Conservation (phyloP, 352 stramenopile genomes). For the Globisporangium acanthophoron region DNA sequence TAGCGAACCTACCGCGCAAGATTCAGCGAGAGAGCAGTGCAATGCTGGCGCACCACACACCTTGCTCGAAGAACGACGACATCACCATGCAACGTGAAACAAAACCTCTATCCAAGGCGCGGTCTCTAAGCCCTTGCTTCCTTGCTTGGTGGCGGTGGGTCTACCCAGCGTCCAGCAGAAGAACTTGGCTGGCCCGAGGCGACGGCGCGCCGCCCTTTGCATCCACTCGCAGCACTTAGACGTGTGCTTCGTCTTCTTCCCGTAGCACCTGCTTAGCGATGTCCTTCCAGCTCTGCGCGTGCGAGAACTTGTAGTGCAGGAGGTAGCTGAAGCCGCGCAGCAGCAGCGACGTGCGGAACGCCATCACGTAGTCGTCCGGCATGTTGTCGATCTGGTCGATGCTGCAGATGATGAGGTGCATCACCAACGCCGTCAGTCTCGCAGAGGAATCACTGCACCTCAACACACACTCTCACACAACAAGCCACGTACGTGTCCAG, state of each 20-base stretch:
- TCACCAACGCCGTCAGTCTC: neutral
- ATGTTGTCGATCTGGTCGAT: conserved; percentile 81
- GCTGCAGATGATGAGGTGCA: conserved; percentile 14
- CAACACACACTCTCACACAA: neutral
- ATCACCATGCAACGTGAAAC: neutral
- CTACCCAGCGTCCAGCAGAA: no score
- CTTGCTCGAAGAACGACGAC: no score
- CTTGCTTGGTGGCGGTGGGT: no score
- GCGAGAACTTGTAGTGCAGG: conserved; percentile 83
- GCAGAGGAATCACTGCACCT: neutral
- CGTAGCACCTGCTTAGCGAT: conserved; percentile 57
- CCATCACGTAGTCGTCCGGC: conserved; percentile 86
- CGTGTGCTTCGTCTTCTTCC: conserved; percentile 21
- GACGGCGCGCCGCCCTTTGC: no score
- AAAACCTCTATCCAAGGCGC: neutral
- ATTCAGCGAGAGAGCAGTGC: no score
- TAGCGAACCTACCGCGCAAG: no score
- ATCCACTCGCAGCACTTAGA: no score
- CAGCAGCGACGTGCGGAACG: conserved; percentile 79
- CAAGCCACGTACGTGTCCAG: conserved; percentile 58
- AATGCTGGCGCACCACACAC: no score
- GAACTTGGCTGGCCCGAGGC: no score
- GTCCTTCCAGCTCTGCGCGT: conserved; percentile 74
- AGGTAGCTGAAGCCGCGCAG: conserved; percentile 82
- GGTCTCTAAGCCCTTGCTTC: neutral